Evolutionary conservation across 495 filamentous ascomycete genomes (phyloP).

Genomic region (Neurospora sp.): DNA sequence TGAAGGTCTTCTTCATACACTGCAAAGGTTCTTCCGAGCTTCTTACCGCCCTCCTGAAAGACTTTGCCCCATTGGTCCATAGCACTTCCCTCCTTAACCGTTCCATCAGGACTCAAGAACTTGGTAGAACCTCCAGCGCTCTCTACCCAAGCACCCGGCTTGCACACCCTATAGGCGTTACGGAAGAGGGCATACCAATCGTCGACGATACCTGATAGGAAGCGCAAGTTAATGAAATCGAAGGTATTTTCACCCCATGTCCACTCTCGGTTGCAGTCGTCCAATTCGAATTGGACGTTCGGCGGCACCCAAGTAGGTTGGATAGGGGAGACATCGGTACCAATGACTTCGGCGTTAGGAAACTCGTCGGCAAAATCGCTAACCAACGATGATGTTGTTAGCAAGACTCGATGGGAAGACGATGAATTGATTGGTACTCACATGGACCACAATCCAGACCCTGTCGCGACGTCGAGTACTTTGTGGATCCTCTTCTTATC

Average conservation of each 20-base stretch:
- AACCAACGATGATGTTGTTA: background rate
- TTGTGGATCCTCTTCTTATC: slow-evolving; percentile 14
- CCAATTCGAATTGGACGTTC: slow-evolving; percentile 43
- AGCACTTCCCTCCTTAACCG: slow-evolving; percentile 32
- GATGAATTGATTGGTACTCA: background rate
- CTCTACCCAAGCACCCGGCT: slow-evolving; percentile 32
- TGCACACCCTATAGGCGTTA: slow-evolving; percentile 16
- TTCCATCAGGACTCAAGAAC: slow-evolving; percentile 39
- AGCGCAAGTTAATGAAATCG: slow-evolving; percentile 55
- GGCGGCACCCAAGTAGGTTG: slow-evolving; percentile 44
- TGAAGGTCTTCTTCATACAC: background rate
- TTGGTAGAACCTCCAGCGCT: slow-evolving; percentile 32
- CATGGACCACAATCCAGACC: slow-evolving; percentile 45
- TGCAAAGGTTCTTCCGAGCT: background rate
- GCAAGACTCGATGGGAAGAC: background rate
- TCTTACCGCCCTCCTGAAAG: slow-evolving; percentile 19
- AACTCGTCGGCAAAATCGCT: slow-evolving; percentile 33
- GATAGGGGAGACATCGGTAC: slow-evolving; percentile 42
- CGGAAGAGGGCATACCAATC: slow-evolving; percentile 42
- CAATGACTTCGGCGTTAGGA: slow-evolving; percentile 37
- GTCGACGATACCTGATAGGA: slow-evolving; percentile 42
- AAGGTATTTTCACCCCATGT: slow-evolving; percentile 41
- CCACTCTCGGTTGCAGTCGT: slow-evolving; percentile 47
- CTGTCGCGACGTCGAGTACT: slow-evolving; percentile 63
- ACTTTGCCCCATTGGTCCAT: slow-evolving; percentile 32